These are phyloP conservation scores for Malassezia vespertilionis DNA, from an alignment of 1,284 basidiomycete genomes.

Conservation along the genomic window DNA sequence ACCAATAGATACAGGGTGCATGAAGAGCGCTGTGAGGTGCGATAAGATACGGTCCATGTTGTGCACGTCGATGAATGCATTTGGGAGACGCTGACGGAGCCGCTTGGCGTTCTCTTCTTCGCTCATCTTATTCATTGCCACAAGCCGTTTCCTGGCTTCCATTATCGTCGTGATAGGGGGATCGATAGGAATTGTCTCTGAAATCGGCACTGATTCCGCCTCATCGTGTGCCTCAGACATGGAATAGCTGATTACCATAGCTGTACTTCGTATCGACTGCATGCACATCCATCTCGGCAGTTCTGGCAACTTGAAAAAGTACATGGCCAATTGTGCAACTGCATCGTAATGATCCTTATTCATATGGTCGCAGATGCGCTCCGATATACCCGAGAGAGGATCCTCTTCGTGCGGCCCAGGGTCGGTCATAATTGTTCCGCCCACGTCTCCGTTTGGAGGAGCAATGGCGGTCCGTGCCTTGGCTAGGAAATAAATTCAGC, in stretches of 20 bases:
- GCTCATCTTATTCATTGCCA: slow-evolving; percentile 5
- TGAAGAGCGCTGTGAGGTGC: neutral
- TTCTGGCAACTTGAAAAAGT: neutral
- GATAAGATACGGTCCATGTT: neutral
- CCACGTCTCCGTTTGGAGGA: too few relatives aligned
- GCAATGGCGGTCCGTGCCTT: too few relatives aligned
- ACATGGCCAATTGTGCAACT: slow-evolving; percentile 12
- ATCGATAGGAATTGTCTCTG: slow-evolving; percentile 2
- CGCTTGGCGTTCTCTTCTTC: slow-evolving; percentile 3
- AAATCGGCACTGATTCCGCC: neutral
- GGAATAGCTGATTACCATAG: slow-evolving; percentile 4
- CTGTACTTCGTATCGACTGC: neutral
- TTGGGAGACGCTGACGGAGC: neutral
- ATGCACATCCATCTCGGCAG: slow-evolving; percentile 9
- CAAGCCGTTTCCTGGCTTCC: slow-evolving; percentile 11
- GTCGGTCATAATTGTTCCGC: too few relatives aligned
- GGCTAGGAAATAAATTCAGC: too few relatives aligned
- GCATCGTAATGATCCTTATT: slow-evolving; percentile 15
- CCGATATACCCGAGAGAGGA: neutral
- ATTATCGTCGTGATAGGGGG: slow-evolving; percentile 5
- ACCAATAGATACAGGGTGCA: neutral
- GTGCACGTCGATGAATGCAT: neutral
- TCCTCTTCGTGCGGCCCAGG: too few relatives aligned
- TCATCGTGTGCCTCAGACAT: neutral
- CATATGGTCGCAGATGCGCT: slow-evolving; percentile 16